phyloP scores from a whole-genome alignment of 352 stramenopile species.

The Globisporangium emineosum region DNA sequence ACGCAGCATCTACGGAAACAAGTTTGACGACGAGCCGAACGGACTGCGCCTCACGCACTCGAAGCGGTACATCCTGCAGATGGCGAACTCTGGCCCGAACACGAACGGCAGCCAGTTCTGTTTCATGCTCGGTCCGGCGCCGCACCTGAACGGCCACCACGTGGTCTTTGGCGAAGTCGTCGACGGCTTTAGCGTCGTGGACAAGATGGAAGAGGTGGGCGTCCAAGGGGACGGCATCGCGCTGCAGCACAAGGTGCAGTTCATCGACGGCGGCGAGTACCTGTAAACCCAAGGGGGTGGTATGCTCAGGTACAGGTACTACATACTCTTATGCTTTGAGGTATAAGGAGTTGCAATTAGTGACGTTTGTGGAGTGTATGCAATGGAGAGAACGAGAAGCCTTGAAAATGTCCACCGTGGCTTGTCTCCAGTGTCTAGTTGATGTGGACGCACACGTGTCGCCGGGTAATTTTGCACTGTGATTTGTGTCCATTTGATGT shows the following conservation, averaged over 20 bases:
- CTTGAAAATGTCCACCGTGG: neutral
- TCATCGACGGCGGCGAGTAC: conserved; percentile 74
- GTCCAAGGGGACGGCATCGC: conserved; percentile 57
- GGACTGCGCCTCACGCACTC: conserved; percentile 73
- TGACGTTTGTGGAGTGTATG: neutral
- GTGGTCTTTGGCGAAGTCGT: conserved; percentile 86
- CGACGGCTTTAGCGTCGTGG: conserved; percentile 78
- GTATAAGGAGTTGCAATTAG: neutral
- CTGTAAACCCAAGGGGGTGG: conserved; percentile 17
- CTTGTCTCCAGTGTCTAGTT: neutral
- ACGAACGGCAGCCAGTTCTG: conserved; percentile 99
- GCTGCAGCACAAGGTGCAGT: conserved; percentile 71
- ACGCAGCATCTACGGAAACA: conserved; percentile 96
- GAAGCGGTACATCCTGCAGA: conserved; percentile 87
- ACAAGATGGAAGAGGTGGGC: conserved; percentile 77
- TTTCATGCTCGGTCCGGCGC: conserved; percentile 89
- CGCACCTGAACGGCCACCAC: conserved; percentile 80
- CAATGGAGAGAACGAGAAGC: neutral
- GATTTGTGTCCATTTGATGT: neutral
- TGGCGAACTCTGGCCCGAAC: conserved; percentile 97
- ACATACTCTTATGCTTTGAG: neutral
- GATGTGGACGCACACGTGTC: neutral
- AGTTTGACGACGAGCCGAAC: conserved; percentile 98
- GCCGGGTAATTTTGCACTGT: neutral
- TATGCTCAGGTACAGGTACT: neutral